Evolutionary conservation across 768 basidiomycete genomes (phyloP).

Genomic region (Coprinopsis marcescibilis): DNA sequence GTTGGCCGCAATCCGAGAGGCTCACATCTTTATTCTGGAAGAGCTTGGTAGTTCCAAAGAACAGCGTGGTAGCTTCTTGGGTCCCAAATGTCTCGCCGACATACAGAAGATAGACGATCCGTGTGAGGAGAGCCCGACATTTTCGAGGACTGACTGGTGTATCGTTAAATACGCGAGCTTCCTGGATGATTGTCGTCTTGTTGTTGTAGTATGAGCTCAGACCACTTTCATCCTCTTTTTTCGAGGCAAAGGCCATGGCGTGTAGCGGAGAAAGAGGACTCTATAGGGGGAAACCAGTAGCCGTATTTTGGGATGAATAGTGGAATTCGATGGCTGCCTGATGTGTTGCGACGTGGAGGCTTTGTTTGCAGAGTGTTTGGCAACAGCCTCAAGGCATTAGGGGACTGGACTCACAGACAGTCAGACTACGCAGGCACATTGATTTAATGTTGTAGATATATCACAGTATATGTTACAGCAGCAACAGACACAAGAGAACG

Average conservation of each 20-base stretch:
- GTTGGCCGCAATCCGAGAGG: too few relatives aligned
- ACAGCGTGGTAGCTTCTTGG: slow-evolving; percentile 95
- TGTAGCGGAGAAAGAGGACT: slow-evolving; percentile 10
- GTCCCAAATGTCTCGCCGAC: slow-evolving; percentile 92
- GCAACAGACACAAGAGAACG: too few relatives aligned
- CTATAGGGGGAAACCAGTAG: slow-evolving; percentile 3
- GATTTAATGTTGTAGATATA: too few relatives aligned
- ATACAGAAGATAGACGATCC: slow-evolving; percentile 95
- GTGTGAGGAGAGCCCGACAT: slow-evolving; percentile 91
- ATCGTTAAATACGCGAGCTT: slow-evolving; percentile 98
- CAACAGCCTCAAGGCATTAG: slow-evolving; percentile 11
- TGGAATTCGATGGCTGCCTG: slow-evolving; percentile 11
- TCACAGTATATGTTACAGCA: too few relatives aligned
- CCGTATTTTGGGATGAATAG: slow-evolving; percentile 6
- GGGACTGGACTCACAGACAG: too few relatives aligned
- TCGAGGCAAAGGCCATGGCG: slow-evolving; percentile 65
- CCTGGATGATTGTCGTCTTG: slow-evolving; percentile 97
- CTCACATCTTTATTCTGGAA: slow-evolving; percentile 99
- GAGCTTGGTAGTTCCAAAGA: slow-evolving; percentile 98
- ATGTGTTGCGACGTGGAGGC: slow-evolving; percentile 31
- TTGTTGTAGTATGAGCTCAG: slow-evolving; percentile 93
- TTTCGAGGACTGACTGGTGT: slow-evolving; percentile 97
- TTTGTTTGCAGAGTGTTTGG: slow-evolving; percentile 35
- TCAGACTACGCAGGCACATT: too few relatives aligned
- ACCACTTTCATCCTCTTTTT: slow-evolving; percentile 95